Percentiles rank a stretch among this genome's conserved stretches.
Evolutionary conservation across 2,329 filamentous ascomycete species (phyloP).

Genomic region (Pseudophaeomoniella oleicola): DNA sequence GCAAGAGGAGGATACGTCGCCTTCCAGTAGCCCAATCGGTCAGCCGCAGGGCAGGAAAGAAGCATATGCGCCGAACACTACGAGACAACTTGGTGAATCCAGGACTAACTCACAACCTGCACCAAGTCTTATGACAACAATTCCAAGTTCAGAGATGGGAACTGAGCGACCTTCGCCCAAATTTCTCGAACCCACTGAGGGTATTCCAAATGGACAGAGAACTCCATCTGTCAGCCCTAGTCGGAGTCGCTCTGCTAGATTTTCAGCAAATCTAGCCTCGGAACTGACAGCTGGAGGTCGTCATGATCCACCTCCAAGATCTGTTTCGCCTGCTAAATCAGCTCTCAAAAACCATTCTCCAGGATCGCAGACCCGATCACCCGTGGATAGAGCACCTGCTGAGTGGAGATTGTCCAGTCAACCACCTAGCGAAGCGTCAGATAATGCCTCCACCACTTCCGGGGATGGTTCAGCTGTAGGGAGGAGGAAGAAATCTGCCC

Average conservation of each 20-base stretch:
- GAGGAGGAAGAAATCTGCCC: constrained; percentile 36
- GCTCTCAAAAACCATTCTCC: constrained; percentile 39
- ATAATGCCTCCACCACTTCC: constrained; percentile 35
- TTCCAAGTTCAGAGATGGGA: constrained; percentile 4
- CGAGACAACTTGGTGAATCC: constrained; percentile 10
- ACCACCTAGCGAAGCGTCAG: constrained; percentile 39
- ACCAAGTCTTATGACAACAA: constrained; percentile 1
- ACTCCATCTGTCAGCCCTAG: constrained; percentile 35
- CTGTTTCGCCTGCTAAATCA: constrained; percentile 47
- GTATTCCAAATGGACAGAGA: constrained; percentile 6
- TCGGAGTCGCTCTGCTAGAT: constrained; percentile 35
- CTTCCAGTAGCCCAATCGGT: constrained; percentile 3
- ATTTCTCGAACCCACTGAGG: constrained; percentile 4
- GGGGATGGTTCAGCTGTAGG: constrained; percentile 23
- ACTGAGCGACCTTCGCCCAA: constrained; percentile 9
- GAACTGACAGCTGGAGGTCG: constrained; percentile 30
- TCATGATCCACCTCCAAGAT: constrained; percentile 44
- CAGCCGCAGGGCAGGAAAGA: constrained; percentile 4
- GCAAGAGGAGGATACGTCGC: constrained; percentile 3
- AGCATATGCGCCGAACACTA: constrained; percentile 11
- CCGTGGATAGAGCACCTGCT: constrained; percentile 15
- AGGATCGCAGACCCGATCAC: constrained; percentile 26
- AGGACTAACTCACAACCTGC: background rate
- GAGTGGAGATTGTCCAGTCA: constrained; percentile 12
- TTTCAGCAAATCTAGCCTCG: constrained; percentile 36